Evolutionary conservation across 108 stramenopile genomes (phyloP), one percentile per base, ranked within the genome.

Genomic region (Fragilariopsis cylindrus): DNA sequence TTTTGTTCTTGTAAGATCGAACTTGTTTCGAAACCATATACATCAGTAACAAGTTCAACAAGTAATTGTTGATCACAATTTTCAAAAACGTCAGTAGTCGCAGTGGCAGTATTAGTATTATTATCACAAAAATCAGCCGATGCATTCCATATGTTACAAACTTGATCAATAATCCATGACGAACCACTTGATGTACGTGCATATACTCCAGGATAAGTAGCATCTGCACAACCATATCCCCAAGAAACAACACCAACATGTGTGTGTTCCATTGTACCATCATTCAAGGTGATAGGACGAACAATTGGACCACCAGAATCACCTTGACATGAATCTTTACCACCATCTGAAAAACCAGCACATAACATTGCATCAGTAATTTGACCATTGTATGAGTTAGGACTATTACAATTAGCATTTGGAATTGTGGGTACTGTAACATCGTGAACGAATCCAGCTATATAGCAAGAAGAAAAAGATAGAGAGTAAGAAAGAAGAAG

Each of bases 191-290:
- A 63, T 4, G 72, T 44, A 4, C 84, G 47, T 9, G 86, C 57
- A 40, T 89, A 87, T 0, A 90, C 85, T 7, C 86, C 90, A 15
- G 86, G 84, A 18, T 72, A 77, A 18, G 72, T 75, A 2, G 65
- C 21, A 19, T 56, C 58, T 40, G 82, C 87, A 65, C 90, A 90
- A 12, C 84, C 90, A 42, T 72, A 57, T 45, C 87, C 87, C 78
- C 74, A 90, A 9, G 76, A 77, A 1, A 88, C 87, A 42, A 90
- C 72, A 7, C 87, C 87, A 4, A 85, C 84, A 53, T 88, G 87
- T 7, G 52, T 66, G 13, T 42, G 19, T 9, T 49, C 43, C 0
- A 16, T 41, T 16, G n/a, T 60, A 5, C 53, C 79, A 60, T 69
- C 55, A 71, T 75, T 4, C 69, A 68, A 45, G 77, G 65, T 70